Percentiles rank a stretch among this genome's conserved stretches.
Evolutionary conservation across 2,329 filamentous ascomycete genomes (phyloP).

Genomic region (Atkinsonella texensis): DNA sequence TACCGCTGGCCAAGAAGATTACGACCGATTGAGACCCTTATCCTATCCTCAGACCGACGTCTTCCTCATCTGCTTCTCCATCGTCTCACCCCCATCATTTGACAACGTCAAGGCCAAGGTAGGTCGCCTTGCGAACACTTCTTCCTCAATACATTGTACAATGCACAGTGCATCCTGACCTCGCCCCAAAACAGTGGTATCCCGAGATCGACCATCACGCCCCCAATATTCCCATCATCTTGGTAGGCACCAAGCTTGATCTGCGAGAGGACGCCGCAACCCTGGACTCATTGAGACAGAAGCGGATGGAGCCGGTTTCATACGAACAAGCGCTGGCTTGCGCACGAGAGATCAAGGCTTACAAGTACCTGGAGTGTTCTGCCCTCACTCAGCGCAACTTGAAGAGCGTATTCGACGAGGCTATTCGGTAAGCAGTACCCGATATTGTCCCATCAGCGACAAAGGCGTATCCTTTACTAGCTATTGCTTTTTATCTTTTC

Average conservation of each 20-base stretch:
- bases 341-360: constrained; percentile 87
- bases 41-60: constrained; percentile 98
- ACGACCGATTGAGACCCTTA: constrained; percentile 84
- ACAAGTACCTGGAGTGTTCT: constrained; percentile 97
- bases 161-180: background rate
- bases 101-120: constrained; percentile 99
- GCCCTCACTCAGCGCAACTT: constrained; percentile 92
- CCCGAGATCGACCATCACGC: constrained; percentile 97
- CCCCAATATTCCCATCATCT: constrained; percentile 87
- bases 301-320: constrained; percentile 74
- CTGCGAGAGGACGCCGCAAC: constrained; percentile 80
- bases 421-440: constrained; percentile 64
- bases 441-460: no score
- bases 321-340: constrained; percentile 85
- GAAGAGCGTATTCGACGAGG: constrained; percentile 98
- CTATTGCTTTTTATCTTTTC: no score
- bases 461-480: no score
- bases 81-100: constrained; percentile 93
- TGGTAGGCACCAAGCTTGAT: constrained; percentile 95
- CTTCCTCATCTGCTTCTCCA: constrained; percentile 96
- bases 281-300: constrained; percentile 68
- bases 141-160: background rate
- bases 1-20: constrained; percentile 97
- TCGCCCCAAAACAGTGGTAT: constrained; percentile 56
- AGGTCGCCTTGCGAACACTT: constrained; percentile 10